phyloP scores from a whole-genome alignment of 2,329 filamentous ascomycete genomes.

The Metarhizium rileyi region DNA sequence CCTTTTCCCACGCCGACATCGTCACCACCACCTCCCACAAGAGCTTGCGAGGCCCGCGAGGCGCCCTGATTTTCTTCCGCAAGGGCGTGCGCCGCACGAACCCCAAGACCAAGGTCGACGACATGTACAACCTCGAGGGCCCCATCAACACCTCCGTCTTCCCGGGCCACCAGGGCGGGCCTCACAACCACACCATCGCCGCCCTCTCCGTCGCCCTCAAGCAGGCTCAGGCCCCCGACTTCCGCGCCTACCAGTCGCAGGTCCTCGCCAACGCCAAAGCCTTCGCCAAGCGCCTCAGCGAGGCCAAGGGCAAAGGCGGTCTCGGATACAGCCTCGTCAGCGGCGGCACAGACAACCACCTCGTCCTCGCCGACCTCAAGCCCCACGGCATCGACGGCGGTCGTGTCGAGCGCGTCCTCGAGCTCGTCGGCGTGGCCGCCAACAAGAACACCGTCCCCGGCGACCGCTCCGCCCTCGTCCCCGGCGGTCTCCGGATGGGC shows the following conservation, averaged over 20 bases:
- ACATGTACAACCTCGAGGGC: slow-evolving; percentile 80
- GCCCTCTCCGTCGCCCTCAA: slow-evolving; percentile 89
- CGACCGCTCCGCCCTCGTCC: slow-evolving; percentile 86
- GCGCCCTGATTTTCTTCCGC: slow-evolving; percentile 97
- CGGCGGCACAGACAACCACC: slow-evolving; percentile 94
- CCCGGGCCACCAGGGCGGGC: slow-evolving; percentile 94
- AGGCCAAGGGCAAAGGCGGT: slow-evolving; percentile 62
- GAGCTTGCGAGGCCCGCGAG: slow-evolving; percentile 85
- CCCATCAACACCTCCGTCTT: slow-evolving; percentile 97
- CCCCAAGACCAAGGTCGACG: slow-evolving; percentile 76
- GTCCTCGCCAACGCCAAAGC: slow-evolving; percentile 88
- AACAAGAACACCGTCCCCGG: slow-evolving; percentile 99
- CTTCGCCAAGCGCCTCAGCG: slow-evolving; percentile 59
- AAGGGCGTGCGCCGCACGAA: slow-evolving; percentile 79
- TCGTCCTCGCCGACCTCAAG: slow-evolving; percentile 87
- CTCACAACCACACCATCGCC: slow-evolving; percentile 98
- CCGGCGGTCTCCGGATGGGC: slow-evolving; percentile 86
- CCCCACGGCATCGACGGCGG: slow-evolving; percentile 79
- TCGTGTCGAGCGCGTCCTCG: slow-evolving; percentile 80
- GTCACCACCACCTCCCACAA: slow-evolving; percentile 99
- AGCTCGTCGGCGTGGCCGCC: slow-evolving; percentile 89
- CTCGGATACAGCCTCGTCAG: slow-evolving; percentile 84
- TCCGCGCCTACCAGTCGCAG: slow-evolving; percentile 84
- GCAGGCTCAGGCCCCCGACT: slow-evolving; percentile 82
- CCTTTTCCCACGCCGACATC: slow-evolving; percentile 83